Evolutionary conservation across 2,329 filamentous ascomycete species (phyloP).

Genomic region (Diaporthe destruens): DNA sequence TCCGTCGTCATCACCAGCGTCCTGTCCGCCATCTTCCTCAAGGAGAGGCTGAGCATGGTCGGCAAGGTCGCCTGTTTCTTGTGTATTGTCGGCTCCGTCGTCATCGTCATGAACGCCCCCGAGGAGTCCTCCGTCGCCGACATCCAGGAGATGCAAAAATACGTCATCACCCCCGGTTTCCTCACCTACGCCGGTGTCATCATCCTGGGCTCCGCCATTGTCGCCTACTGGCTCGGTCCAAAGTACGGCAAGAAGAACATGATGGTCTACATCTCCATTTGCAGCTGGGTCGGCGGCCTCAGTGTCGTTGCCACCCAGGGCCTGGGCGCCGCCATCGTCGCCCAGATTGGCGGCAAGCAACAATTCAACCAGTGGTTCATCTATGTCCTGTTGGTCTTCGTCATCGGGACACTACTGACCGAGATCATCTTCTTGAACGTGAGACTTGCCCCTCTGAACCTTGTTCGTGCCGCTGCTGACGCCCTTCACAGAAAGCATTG

Average conservation of each 20-base stretch:
- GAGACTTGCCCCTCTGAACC: constrained; percentile 57
- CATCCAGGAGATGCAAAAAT: constrained; percentile 93
- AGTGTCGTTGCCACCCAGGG: constrained; percentile 97
- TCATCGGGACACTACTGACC: constrained; percentile 86
- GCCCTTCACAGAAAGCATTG: constrained; percentile 83
- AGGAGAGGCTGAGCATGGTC: constrained; percentile 94
- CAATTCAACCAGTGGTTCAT: constrained; percentile 99
- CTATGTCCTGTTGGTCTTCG: constrained; percentile 91
- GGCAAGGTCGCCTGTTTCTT: constrained; percentile 97
- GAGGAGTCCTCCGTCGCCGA: constrained; percentile 84
- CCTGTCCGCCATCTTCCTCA: constrained; percentile 93
- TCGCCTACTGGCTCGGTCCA: constrained; percentile 85
- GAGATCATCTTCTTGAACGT: constrained; percentile 98
- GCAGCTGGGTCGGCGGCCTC: constrained; percentile 92
- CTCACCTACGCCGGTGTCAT: constrained; percentile 86
- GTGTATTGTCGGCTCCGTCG: constrained; percentile 91
- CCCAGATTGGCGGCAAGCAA: constrained; percentile 81
- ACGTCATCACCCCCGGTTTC: constrained; percentile 88
- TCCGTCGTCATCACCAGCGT: constrained; percentile 94
- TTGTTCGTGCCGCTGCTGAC: constrained; percentile 8
- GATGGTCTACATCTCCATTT: constrained; percentile 97
- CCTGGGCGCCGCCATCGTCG: constrained; percentile 89
- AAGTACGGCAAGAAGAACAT: constrained; percentile 96
- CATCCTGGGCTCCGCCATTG: constrained; percentile 77
- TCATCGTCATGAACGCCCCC: constrained; percentile 95